Percentiles rank a stretch among this genome's conserved stretches.
Conservation (phyloP, 108 stramenopile genomes). For the Asterionellopsis glacialis region DNA sequence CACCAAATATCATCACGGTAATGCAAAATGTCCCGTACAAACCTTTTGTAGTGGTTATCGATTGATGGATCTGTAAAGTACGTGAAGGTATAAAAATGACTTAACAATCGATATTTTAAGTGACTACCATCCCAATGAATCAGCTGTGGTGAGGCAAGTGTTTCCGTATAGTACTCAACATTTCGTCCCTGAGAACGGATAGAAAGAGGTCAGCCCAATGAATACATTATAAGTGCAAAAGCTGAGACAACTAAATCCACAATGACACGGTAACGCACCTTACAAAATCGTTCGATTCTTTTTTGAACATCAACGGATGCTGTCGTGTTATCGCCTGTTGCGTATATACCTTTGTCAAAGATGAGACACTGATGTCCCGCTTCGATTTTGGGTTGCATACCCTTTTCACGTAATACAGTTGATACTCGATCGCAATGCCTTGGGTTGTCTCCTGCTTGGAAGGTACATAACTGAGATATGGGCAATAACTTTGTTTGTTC, state of each 20-base stretch:
- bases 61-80: conserved; percentile 76
- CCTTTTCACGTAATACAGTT: conserved; percentile 18
- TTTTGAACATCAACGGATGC: conserved; percentile 26
- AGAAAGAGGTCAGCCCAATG: neutral
- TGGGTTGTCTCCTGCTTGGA: conserved; percentile 6
- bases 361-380: conserved; percentile 52
- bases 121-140: conserved; percentile 63
- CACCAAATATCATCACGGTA: conserved; percentile 85
- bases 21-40: conserved; percentile 78
- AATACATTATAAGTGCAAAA: neutral
- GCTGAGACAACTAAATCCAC: neutral
- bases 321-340: conserved; percentile 16
- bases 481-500: conserved; percentile 22
- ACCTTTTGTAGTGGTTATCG: conserved; percentile 63
- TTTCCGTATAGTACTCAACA: conserved; percentile 38
- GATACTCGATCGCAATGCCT: conserved; percentile 26
- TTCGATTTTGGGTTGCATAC: conserved; percentile 30
- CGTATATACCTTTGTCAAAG: conserved; percentile 50
- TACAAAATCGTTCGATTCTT: conserved; percentile 50
- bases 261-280: conserved; percentile 13
- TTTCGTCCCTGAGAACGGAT: conserved; percentile 8
- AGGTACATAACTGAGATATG: conserved; percentile 24
- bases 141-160: conserved; percentile 39
- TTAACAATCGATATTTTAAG: conserved; percentile 47
- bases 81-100: conserved; percentile 79